phyloP scores from a whole-genome alignment of 208 protist species.

The Crithidia sp. region DNA sequence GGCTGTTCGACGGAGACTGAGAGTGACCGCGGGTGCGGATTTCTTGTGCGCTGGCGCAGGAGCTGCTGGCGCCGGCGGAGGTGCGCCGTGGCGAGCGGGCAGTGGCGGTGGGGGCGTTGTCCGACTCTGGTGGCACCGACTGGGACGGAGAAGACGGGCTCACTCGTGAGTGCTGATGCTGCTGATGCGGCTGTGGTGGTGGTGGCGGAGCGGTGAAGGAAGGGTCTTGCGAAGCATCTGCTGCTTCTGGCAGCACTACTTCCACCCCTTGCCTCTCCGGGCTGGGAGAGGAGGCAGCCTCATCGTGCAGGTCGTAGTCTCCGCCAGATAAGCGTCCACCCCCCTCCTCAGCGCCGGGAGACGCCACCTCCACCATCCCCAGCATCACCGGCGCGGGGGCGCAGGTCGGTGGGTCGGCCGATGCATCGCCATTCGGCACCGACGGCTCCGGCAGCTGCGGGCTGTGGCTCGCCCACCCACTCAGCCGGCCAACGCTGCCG shows the following conservation, averaged over 20 bases:
- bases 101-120: not conserved
- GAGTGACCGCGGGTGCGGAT: conserved; percentile 18
- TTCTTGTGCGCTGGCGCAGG: conserved; percentile 1
- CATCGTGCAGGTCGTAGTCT: not conserved
- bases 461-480: conserved; percentile 23
- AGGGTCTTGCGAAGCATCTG: not conserved
- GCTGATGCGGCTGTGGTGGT: not conserved
- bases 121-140: not conserved
- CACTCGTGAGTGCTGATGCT: too few species aligned
- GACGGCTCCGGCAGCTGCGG: conserved; percentile 28
- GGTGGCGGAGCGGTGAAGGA: not conserved
- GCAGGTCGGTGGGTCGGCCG: conserved; percentile 24
- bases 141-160: not conserved
- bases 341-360: not conserved
- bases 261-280: conserved; percentile 3
- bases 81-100: not conserved
- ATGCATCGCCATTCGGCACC: conserved; percentile 2
- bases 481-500: conserved; percentile 19
- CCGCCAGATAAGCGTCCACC: not conserved
- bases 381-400: conserved; percentile 18
- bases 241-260: too few species aligned
- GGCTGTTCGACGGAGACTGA: conserved; percentile 10
- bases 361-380: conserved; percentile 7
- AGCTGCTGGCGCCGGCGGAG: conserved; percentile 4
- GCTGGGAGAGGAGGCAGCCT: conserved; percentile 11